These are phyloP conservation scores for Pichia inconspicua DNA, from an alignment of 1,139 yeast species.

Conservation along the genomic window DNA sequence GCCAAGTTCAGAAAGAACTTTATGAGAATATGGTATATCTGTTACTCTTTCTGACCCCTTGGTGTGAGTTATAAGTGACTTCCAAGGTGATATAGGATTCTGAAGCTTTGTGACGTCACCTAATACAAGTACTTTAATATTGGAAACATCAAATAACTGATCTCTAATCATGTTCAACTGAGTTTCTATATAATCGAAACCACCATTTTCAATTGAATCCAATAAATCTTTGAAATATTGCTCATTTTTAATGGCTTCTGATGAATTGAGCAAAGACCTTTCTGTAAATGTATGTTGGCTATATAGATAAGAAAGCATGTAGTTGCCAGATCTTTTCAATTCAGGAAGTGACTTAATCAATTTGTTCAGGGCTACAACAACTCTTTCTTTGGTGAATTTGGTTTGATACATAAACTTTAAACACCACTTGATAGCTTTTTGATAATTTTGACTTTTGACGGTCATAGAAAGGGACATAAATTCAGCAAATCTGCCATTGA, in stretches of 20 bases:
- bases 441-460: constrained; percentile 56
- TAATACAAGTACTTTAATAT: constrained; percentile 59
- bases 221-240: constrained; percentile 44
- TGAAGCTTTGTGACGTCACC: constrained; percentile 54
- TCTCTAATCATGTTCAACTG: constrained; percentile 53
- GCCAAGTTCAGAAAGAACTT: constrained; percentile 55
- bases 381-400: constrained; percentile 65
- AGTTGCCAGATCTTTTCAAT: constrained; percentile 68
- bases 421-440: constrained; percentile 70
- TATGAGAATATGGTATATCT: constrained; percentile 45
- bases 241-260: constrained; percentile 62
- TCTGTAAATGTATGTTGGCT: constrained; percentile 46
- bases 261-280: constrained; percentile 58
- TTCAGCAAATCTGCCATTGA: constrained; percentile 58
- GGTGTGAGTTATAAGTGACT: constrained; percentile 29
- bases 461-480: constrained; percentile 53
- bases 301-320: constrained; percentile 59
- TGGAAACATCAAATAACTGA: constrained; percentile 50
- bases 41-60: constrained; percentile 9
- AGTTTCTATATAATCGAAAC: constrained; percentile 41
- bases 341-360: constrained; percentile 71
- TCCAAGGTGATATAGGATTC: constrained; percentile 62
- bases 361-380: constrained; percentile 65
- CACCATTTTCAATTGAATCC: constrained; percentile 36
- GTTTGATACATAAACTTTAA: constrained; percentile 54